Percentiles rank a stretch among this genome's conserved stretches.
phyloP scores from a whole-genome alignment of 768 basidiomycete species.

The button mushroom (Agaricus bisporus) region DNA sequence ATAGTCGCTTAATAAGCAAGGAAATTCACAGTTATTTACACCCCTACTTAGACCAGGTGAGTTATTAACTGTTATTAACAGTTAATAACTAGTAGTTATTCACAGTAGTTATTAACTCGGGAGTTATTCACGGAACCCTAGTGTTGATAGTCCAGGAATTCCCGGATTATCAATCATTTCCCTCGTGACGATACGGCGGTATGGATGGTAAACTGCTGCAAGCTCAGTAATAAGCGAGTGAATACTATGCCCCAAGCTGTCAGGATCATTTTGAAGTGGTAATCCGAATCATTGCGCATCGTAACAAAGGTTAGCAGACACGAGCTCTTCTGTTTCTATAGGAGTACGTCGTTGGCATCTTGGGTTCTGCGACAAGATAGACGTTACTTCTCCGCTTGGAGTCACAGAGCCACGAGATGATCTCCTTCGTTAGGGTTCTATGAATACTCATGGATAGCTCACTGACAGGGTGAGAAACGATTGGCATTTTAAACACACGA shows the following conservation, averaged over 20 bases:
- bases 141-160: neutral
- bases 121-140: no score
- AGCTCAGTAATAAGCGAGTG: neutral
- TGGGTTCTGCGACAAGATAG: neutral
- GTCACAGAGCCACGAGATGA: neutral
- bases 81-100: no score
- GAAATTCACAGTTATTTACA: no score
- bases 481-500: neutral
- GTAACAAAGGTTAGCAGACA: no score
- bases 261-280: no score
- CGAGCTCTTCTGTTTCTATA: no score
- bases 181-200: neutral
- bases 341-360: no score
- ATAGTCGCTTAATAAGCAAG: no score
- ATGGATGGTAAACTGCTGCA: neutral
- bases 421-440: neutral
- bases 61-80: no score
- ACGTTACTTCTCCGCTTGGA: neutral
- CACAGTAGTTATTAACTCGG: no score
- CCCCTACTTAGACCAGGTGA: no score
- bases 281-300: neutral
- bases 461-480: no score
- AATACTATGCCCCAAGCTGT: neutral
- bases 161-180: neutral
- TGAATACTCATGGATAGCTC: neutral